phyloP scores from a whole-genome alignment of 805 yeast species.

The Millerozyma acaciae region DNA sequence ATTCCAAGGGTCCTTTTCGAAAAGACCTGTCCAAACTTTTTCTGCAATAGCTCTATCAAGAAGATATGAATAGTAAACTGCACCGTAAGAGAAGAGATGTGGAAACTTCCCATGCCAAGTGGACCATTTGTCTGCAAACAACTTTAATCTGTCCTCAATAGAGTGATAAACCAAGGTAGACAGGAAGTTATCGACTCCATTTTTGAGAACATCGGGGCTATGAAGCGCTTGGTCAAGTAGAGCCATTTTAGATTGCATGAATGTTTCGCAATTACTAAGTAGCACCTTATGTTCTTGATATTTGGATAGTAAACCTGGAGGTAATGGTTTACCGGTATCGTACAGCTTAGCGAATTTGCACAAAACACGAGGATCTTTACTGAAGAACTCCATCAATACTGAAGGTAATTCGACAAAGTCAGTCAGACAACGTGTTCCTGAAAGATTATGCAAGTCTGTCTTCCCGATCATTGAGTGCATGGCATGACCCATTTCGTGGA shows the following conservation, averaged over 20 bases:
- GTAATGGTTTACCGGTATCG: constrained; percentile 59
- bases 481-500: constrained; percentile 99
- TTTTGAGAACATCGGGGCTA: constrained; percentile 27
- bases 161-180: constrained; percentile 62
- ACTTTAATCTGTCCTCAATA: constrained; percentile 53
- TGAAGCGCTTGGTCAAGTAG: constrained; percentile 81
- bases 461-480: constrained; percentile 96
- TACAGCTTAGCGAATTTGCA: constrained; percentile 69
- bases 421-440: constrained; percentile 93
- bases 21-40: constrained; percentile 73
- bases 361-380: constrained; percentile 74
- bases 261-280: constrained; percentile 68
- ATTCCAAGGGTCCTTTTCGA: constrained; percentile 65
- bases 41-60: constrained; percentile 92
- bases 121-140: constrained; percentile 65
- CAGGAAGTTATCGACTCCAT: constrained; percentile 35
- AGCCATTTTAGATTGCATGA: constrained; percentile 88
- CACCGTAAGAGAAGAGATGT: constrained; percentile 89
- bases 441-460: constrained; percentile 82
- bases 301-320: constrained; percentile 44
- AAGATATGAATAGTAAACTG: constrained; percentile 87
- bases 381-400: constrained; percentile 92
- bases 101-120: constrained; percentile 95
- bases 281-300: constrained; percentile 50
- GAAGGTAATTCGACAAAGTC: constrained; percentile 97